Conservation (phyloP, 1,284 basidiomycete species). For the Cutaneotrichosporon sp. region DNA sequence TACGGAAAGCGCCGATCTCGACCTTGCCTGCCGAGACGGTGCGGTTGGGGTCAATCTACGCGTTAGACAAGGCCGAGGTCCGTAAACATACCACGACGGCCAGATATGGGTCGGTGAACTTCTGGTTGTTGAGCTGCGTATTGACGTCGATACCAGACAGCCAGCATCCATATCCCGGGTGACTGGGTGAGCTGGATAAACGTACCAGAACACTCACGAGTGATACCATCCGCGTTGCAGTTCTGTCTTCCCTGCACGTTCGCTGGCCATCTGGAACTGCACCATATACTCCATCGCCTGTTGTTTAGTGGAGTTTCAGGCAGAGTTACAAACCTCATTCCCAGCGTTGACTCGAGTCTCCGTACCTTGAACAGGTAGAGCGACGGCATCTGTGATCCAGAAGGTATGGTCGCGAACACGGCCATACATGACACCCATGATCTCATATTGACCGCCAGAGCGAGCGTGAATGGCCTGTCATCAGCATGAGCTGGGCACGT, state of each 20-base stretch:
- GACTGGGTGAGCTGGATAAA: constrained; percentile 42
- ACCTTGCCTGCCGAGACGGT: constrained; percentile 97
- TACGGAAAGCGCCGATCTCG: constrained; percentile 96
- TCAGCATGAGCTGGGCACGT: neutral
- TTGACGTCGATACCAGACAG: constrained; percentile 93
- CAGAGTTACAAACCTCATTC: constrained; percentile 56
- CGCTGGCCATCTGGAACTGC: constrained; percentile 73
- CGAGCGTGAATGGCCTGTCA: constrained; percentile 89
- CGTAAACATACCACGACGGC: constrained; percentile 76
- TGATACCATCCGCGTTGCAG: constrained; percentile 99
- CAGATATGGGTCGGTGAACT: constrained; percentile 91
- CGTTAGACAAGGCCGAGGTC: neutral
- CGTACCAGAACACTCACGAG: constrained; percentile 50
- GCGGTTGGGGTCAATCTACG: constrained; percentile 91
- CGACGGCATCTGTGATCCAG: constrained; percentile 93
- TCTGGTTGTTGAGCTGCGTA: constrained; percentile 92
- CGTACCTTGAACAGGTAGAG: constrained; percentile 96
- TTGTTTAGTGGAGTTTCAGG: neutral
- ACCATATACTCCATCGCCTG: constrained; percentile 97
- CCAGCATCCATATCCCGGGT: constrained; percentile 97
- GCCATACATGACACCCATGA: constrained; percentile 99
- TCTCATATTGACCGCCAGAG: constrained; percentile 94
- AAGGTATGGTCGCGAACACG: constrained; percentile 82
- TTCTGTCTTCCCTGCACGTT: constrained; percentile 74
- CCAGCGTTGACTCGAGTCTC: constrained; percentile 97